These are phyloP conservation scores for Nemania sp. DNA, from an alignment of 2,329 filamentous ascomycete species.

Conservation along the genomic window DNA sequence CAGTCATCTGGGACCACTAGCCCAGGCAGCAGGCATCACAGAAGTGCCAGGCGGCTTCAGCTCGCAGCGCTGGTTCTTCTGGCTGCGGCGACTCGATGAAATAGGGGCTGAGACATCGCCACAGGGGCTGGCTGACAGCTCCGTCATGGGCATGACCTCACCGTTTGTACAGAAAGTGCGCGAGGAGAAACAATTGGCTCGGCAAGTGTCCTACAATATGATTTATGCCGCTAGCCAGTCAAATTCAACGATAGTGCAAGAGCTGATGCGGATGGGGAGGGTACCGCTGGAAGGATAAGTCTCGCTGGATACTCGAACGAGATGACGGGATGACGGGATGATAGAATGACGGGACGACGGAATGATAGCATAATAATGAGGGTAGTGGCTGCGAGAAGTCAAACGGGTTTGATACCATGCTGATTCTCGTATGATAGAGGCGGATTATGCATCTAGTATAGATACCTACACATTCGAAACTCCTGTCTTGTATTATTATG, in stretches of 20 bases:
- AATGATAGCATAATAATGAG: slow-evolving; percentile 2
- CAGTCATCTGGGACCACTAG: slow-evolving; percentile 21
- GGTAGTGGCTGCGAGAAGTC: slow-evolving; percentile 22
- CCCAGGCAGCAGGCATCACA: slow-evolving; percentile 24
- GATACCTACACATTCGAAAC: too few species aligned
- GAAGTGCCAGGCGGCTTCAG: slow-evolving; percentile 24
- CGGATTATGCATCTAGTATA: not conserved
- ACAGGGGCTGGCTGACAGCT: slow-evolving; percentile 9
- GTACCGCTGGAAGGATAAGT: slow-evolving; percentile 17
- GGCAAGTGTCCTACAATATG: slow-evolving; percentile 29
- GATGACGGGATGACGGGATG: too few species aligned
- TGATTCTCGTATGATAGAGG: slow-evolving; percentile 20
- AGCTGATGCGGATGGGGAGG: slow-evolving; percentile 27
- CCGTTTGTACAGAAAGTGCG: slow-evolving; percentile 24
- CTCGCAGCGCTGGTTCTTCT: slow-evolving; percentile 30
- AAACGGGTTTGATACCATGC: not conserved
- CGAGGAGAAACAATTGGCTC: slow-evolving; percentile 25
- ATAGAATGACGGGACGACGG: too few species aligned
- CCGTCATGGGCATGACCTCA: slow-evolving; percentile 12
- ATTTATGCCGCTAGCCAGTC: slow-evolving; percentile 27
- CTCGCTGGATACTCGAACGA: too few species aligned
- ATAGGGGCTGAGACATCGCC: slow-evolving; percentile 26
- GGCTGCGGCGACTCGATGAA: slow-evolving; percentile 28
- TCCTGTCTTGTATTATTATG: too few species aligned
- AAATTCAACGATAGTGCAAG: slow-evolving; percentile 26